These are phyloP conservation scores for Millerozyma miso DNA, from an alignment of 805 yeast species.

Conservation along the genomic window DNA sequence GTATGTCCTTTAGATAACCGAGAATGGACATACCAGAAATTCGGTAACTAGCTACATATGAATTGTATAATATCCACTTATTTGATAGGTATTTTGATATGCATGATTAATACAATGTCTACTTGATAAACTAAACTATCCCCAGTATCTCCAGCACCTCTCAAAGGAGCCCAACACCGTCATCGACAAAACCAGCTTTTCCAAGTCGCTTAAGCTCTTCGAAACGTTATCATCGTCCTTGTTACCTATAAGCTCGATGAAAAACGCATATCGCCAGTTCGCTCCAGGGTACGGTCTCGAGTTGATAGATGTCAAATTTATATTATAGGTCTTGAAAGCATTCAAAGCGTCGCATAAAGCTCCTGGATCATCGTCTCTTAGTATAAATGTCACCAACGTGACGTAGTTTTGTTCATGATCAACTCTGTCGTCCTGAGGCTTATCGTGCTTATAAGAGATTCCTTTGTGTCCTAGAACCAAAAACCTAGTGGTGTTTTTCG, in stretches of 20 bases:
- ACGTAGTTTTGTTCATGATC: conserved; percentile 19
- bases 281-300: conserved; percentile 68
- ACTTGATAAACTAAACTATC: not conserved
- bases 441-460: conserved; percentile 5
- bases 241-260: conserved; percentile 61
- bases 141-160: conserved; percentile 39
- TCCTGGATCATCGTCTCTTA: conserved; percentile 65
- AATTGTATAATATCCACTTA: not conserved
- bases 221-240: conserved; percentile 20
- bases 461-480: conserved; percentile 50
- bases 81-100: conserved; percentile 3
- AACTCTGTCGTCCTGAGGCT: conserved; percentile 6
- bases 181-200: conserved; percentile 43
- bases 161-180: conserved; percentile 58
- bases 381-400: conserved; percentile 61
- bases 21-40: conserved; percentile 73
- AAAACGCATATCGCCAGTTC: conserved; percentile 82
- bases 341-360: conserved; percentile 64
- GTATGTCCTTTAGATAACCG: conserved; percentile 95
- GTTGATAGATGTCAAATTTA: conserved; percentile 68
- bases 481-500: conserved; percentile 82
- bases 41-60: conserved; percentile 49
- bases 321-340: conserved; percentile 48
- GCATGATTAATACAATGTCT: not conserved
- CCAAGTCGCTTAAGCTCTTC: conserved; percentile 40